Base-by-base conservation (phyloP, 306 rosid genomes). In the Cyclanthera cordifolia region DNA sequence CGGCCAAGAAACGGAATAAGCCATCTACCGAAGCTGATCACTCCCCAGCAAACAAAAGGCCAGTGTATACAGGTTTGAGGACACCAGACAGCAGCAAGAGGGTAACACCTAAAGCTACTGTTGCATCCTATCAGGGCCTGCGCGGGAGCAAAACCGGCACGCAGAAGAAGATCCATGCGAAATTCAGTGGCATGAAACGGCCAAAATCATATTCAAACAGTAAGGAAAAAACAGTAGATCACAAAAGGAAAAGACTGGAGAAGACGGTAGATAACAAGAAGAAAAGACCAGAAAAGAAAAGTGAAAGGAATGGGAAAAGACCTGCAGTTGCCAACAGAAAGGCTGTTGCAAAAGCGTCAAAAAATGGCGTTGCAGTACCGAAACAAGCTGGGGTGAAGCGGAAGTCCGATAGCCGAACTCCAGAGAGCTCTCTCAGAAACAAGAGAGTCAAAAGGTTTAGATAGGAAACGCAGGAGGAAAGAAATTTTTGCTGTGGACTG, bases 281-380 rank as follows among this genome's bases (percentile, higher is more conserved):
- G 43, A 37, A 37, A 37, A 37, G 43, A 37, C 43, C 43, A 5
- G 43, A 37, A 10, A 37, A 37, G 43, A 37, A 1, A 8, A 45
- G 49, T 54, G 88, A 73, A 71, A 87, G 84, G 70, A 53, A 14
- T 71, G 58, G 21, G 21, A 93, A 93, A 79, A 82, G 95, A 76
- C 95, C 98, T n/a, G 17, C 98, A 1, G 96, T 89, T 72, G 93
- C 90, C 68, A 90, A 92, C 60, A 79, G 90, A 72, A 89, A 86
- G 81, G 87, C 86, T 0, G 86, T 81, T 60, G 79, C 72, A 23
- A 81, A 65, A 0, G 34, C 68, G 28, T 12, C 30, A 2, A 74
- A 72, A 49, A 86, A 76, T 14, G 80, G 77, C 37, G 76, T 76
- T 51, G 52, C 78, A 32, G 19, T 48, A 0, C 67, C 88, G 15